phyloP scores from a whole-genome alignment of 768 basidiomycete species.

The Calvatia gigantea region DNA sequence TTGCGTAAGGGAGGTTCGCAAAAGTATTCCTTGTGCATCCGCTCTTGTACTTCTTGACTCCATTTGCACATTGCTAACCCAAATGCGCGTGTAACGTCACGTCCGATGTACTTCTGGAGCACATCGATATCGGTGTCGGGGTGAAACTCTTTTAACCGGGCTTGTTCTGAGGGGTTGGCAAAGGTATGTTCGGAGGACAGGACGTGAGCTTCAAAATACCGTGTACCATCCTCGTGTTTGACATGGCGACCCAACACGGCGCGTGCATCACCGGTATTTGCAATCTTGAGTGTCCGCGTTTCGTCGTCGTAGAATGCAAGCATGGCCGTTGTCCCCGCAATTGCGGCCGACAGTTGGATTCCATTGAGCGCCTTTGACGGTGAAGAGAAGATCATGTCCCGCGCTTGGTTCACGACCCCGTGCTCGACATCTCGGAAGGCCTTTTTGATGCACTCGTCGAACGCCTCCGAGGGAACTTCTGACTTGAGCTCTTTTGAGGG shows the following conservation, averaged over 20 bases:
- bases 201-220: constrained; percentile 27
- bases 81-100: constrained; percentile 34
- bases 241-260: constrained; percentile 36
- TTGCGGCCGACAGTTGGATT: constrained; percentile 26
- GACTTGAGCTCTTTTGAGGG: not conserved
- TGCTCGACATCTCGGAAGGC: constrained; percentile 24
- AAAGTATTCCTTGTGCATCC: constrained; percentile 31
- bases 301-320: constrained; percentile 33
- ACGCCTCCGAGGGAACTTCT: not conserved
- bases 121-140: constrained; percentile 15
- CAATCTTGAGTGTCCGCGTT: constrained; percentile 30
- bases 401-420: constrained; percentile 25
- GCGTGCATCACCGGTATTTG: constrained; percentile 37
- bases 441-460: not conserved
- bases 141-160: constrained; percentile 27
- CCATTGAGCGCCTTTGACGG: constrained; percentile 19
- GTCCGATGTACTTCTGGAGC: constrained; percentile 20
- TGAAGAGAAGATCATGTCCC: constrained; percentile 20
- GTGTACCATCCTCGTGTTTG: constrained; percentile 18
- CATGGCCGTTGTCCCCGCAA: constrained; percentile 26
- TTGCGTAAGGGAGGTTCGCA: constrained; percentile 31
- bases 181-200: constrained; percentile 37
- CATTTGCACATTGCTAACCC: constrained; percentile 43
- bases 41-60: constrained; percentile 32
- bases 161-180: constrained; percentile 27